phyloP scores from a whole-genome alignment of 106 monocot genomes.

The Acorus gramineus region DNA sequence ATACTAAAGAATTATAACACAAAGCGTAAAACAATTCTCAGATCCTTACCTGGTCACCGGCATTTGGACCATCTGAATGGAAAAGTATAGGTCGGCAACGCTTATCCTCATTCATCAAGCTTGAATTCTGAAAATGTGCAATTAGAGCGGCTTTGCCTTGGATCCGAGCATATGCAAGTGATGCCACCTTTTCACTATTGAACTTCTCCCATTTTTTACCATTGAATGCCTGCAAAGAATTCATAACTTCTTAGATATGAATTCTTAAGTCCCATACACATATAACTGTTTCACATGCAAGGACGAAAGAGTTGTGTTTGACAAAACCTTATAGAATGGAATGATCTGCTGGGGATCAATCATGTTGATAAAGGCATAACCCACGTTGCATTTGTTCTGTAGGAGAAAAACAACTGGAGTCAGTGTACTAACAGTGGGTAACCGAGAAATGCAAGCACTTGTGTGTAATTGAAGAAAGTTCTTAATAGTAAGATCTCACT shows the following conservation, averaged over 20 bases:
- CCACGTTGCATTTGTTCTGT: constrained; percentile 98
- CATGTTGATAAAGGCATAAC: constrained; percentile 98
- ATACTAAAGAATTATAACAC: too few species aligned
- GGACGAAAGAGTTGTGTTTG: not conserved
- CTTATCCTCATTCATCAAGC: constrained; percentile 83
- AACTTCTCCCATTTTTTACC: constrained; percentile 89
- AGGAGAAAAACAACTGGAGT: constrained; percentile 3
- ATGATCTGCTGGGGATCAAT: constrained; percentile 34
- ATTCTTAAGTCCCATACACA: not conserved
- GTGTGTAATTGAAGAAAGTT: not conserved
- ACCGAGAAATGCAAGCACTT: not conserved
- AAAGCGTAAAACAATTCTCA: too few species aligned
- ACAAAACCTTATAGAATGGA: constrained; percentile 23
- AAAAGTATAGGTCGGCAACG: constrained; percentile 76
- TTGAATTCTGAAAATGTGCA: constrained; percentile 81
- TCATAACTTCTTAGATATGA: constrained; percentile 25
- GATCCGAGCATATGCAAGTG: constrained; percentile 75
- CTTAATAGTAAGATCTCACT: not conserved
- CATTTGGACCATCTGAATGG: constrained; percentile 69
- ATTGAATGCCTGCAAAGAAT: constrained; percentile 49
- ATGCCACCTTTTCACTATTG: constrained; percentile 79
- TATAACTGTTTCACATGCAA: not conserved
- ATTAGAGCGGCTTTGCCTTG: constrained; percentile 70
- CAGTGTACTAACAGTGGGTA: not conserved
- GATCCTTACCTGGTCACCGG: constrained; percentile 65